These are phyloP conservation scores for Rubia yunnanensis DNA, from an alignment of 257 asterid species.

Conservation along the genomic window DNA sequence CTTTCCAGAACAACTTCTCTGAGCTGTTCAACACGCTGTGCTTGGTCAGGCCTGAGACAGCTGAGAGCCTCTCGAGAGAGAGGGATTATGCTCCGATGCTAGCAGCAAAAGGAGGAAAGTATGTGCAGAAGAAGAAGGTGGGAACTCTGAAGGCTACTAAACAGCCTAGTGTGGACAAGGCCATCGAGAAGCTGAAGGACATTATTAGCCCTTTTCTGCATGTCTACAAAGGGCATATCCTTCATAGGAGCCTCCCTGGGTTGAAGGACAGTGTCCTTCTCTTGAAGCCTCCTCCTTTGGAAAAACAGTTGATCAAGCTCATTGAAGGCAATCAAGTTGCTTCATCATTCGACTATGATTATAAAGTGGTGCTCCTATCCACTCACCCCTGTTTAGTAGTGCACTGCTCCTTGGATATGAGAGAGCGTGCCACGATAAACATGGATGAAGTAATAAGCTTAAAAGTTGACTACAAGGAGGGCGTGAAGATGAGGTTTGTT, in stretches of 20 bases:
- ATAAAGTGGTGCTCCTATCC: conserved; percentile 40
- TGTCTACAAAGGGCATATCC: conserved; percentile 48
- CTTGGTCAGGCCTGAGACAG: conserved; percentile 43
- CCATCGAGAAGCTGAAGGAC: conserved; percentile 28
- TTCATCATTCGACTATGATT: conserved; percentile 25
- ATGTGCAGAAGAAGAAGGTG: conserved; percentile 1
- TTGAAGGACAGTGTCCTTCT: conserved; percentile 40
- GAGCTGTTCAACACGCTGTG: conserved; percentile 50
- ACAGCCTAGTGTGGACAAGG: conserved; percentile 17
- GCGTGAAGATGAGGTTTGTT: conserved; percentile 54
- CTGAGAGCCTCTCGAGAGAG: conserved; percentile 26
- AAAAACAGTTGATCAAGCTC: conserved; percentile 30
- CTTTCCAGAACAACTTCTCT: conserved; percentile 50
- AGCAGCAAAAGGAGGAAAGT: conserved; percentile 1
- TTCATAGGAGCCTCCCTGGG: conserved; percentile 43
- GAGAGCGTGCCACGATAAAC: conserved; percentile 11
- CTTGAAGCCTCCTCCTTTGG: conserved; percentile 36
- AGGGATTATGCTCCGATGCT: conserved; percentile 21
- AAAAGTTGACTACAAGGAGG: conserved; percentile 25
- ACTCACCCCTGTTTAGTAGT: conserved; percentile 49
- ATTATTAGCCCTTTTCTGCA: conserved; percentile 50
- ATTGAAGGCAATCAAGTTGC: conserved; percentile 10
- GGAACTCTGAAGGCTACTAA: background rate
- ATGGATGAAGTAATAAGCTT: conserved; percentile 18
- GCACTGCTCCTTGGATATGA: conserved; percentile 16